These are phyloP conservation scores for Colletotrichum neosansevieriae DNA, from an alignment of 2,329 filamentous ascomycete genomes.

Conservation along the genomic window DNA sequence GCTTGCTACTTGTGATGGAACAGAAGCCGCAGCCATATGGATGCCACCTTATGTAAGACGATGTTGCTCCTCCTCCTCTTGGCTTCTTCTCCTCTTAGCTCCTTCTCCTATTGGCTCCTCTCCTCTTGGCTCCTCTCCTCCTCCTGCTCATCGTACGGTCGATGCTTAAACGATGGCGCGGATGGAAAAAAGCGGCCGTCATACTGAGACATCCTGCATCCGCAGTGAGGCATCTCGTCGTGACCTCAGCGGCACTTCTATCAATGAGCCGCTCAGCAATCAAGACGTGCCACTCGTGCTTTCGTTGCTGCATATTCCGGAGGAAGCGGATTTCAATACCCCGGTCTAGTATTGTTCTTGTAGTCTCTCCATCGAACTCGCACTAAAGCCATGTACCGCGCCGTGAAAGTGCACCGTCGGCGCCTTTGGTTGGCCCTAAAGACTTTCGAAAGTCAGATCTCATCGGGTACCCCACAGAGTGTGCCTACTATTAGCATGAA, in stretches of 20 bases:
- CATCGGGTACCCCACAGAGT: neutral
- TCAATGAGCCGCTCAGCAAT: slow-evolving; percentile 1
- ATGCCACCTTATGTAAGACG: slow-evolving; percentile 23
- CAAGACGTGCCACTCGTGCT: slow-evolving; percentile 16
- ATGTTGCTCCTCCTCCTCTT: neutral
- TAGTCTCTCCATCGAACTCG: slow-evolving; percentile 2
- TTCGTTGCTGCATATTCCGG: neutral
- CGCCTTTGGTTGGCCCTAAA: slow-evolving; percentile 17
- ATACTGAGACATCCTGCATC: slow-evolving; percentile 32
- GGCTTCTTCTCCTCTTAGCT: neutral
- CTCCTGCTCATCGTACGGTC: neutral
- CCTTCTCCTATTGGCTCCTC: neutral
- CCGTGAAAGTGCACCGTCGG: slow-evolving; percentile 13
- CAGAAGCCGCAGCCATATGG: neutral
- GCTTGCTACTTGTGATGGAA: slow-evolving; percentile 19
- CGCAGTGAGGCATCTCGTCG: slow-evolving; percentile 9
- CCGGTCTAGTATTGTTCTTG: slow-evolving; percentile 7
- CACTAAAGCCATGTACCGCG: slow-evolving; percentile 14
- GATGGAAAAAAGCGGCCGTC: slow-evolving; percentile 23
- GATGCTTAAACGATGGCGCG: slow-evolving; percentile 7
- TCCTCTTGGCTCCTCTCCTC: neutral
- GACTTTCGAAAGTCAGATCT: slow-evolving; percentile 10
- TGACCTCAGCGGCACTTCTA: slow-evolving; percentile 1
- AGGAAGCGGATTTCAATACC: neutral
- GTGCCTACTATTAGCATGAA: neutral